Conservation (phyloP, 441 rosid species). For the Geranium incanum region DNA sequence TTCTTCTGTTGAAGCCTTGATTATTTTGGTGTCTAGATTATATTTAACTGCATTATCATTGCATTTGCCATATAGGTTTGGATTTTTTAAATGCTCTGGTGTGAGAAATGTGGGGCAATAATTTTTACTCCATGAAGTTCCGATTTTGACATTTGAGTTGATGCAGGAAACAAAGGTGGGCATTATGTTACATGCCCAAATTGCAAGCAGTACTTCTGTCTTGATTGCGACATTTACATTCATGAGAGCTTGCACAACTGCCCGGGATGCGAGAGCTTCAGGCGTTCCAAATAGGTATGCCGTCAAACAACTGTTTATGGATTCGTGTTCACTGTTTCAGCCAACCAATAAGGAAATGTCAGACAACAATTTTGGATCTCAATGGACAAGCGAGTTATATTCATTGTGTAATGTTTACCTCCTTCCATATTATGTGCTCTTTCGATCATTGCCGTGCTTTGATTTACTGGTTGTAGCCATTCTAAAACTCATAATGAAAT, state of each 20-base stretch:
- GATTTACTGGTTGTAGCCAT: no score
- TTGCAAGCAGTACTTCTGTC: slow-evolving; percentile 67
- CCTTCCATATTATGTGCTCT: no score
- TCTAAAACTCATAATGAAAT: no score
- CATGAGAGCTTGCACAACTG: slow-evolving; percentile 93
- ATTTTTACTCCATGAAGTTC: background rate
- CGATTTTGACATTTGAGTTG: background rate
- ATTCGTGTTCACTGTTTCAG: background rate
- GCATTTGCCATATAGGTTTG: background rate
- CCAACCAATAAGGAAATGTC: background rate
- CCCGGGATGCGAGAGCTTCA: slow-evolving; percentile 83
- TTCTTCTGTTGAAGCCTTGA: background rate
- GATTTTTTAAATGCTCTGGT: background rate
- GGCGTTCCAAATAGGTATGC: slow-evolving; percentile 28
- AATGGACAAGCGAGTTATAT: background rate
- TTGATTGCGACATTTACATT: slow-evolving; percentile 86
- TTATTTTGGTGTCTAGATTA: background rate
- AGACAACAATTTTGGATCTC: slow-evolving; percentile 1
- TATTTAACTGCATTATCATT: background rate
- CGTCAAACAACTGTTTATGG: background rate
- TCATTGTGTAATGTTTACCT: background rate
- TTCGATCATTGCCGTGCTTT: no score
- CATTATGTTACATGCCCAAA: slow-evolving; percentile 56
- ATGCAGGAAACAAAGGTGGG: slow-evolving; percentile 51
- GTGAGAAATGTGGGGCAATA: background rate